phyloP scores from a whole-genome alignment of 306 rosid genomes.

The Sicyos baderoa region DNA sequence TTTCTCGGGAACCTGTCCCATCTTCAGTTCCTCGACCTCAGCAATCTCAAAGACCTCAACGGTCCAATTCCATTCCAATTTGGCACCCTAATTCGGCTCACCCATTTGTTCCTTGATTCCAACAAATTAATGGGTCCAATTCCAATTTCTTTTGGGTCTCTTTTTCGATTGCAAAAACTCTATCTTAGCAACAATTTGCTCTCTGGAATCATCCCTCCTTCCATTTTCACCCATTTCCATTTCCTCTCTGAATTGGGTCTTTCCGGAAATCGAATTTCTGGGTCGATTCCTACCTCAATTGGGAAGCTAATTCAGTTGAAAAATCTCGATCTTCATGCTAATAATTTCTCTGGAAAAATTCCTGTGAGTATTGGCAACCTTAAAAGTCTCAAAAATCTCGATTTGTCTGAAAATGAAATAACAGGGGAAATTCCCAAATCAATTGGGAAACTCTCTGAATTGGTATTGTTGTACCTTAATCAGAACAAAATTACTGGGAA shows the following conservation, averaged over 20 bases:
- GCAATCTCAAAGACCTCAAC: constrained; percentile 37
- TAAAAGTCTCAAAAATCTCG: constrained; percentile 36
- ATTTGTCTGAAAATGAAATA: constrained; percentile 43
- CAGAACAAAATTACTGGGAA: constrained; percentile 37
- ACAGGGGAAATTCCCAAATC: constrained; percentile 43
- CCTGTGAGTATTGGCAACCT: constrained; percentile 39
- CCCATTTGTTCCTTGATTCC: constrained; percentile 37
- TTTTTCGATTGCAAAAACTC: constrained; percentile 32
- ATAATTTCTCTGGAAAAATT: constrained; percentile 33
- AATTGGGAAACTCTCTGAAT: constrained; percentile 38
- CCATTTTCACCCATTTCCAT: constrained; percentile 31
- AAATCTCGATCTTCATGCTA: constrained; percentile 44
- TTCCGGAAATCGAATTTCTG: constrained; percentile 39
- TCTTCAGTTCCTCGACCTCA: constrained; percentile 41
- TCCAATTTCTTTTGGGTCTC: constrained; percentile 26
- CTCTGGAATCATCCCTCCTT: constrained; percentile 33
- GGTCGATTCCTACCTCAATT: constrained; percentile 37
- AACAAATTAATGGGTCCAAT: constrained; percentile 39
- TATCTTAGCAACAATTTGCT: constrained; percentile 34
- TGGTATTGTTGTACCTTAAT: constrained; percentile 37
- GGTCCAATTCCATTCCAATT: constrained; percentile 48
- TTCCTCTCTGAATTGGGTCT: constrained; percentile 38
- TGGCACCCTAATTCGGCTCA: constrained; percentile 32
- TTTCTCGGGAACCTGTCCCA: constrained; percentile 50
- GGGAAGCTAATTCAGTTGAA: constrained; percentile 29